These are phyloP conservation scores for Pelargonium nanum DNA, from an alignment of 345 rosid genomes.

Conservation along the genomic window DNA sequence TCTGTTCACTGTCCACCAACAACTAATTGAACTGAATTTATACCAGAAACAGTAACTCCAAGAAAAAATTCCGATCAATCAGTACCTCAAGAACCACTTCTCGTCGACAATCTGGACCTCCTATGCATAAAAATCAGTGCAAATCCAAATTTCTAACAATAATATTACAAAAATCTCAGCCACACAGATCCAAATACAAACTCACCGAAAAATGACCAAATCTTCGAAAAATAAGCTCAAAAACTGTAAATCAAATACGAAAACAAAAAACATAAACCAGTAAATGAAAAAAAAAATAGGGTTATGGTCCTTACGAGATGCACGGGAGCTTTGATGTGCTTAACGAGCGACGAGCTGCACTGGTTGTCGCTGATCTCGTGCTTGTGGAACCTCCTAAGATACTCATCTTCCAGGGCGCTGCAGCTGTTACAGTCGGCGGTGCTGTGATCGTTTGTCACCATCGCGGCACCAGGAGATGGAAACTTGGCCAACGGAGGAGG, in stretches of 20 bases:
- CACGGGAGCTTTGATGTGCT: slow-evolving; percentile 35
- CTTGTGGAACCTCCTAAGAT: slow-evolving; percentile 19
- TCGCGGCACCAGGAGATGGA: slow-evolving; percentile 7
- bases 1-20: neutral
- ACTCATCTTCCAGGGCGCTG: slow-evolving; percentile 23
- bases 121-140: neutral
- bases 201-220: neutral
- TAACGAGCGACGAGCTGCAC: slow-evolving; percentile 34
- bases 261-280: neutral
- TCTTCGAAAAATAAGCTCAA: neutral
- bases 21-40: neutral
- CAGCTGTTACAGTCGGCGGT: slow-evolving; percentile 14
- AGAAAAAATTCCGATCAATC: neutral
- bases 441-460: slow-evolving; percentile 6
- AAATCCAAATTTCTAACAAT: neutral
- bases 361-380: slow-evolving; percentile 29
- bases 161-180: neutral
- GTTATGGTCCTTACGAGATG: slow-evolving; percentile 17
- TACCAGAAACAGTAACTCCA: neutral
- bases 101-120: neutral
- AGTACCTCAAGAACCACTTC: too few relatives aligned
- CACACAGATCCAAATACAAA: neutral
- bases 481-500: neutral
- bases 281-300: neutral
- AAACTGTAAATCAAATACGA: neutral